These are phyloP conservation scores for Anthracocystis walkeri DNA, from an alignment of 1,284 basidiomycete genomes.

Conservation along the genomic window DNA sequence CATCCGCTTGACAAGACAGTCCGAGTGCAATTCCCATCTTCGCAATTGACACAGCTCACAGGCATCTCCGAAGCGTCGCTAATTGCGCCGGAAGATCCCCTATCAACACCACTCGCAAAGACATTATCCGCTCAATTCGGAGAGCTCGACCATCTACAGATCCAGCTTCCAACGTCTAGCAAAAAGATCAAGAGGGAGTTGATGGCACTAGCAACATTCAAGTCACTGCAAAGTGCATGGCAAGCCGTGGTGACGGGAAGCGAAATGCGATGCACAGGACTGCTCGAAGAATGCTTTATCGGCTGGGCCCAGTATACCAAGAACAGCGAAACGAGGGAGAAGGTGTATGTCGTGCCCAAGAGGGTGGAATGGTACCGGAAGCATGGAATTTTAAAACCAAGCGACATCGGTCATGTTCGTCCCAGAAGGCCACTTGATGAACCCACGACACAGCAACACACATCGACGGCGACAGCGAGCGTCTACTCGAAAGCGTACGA, in stretches of 20 bases:
- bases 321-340: constrained; percentile 25
- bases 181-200: constrained; percentile 54
- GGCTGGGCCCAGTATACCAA: constrained; percentile 54
- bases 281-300: constrained; percentile 62
- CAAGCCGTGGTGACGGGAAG: constrained; percentile 54
- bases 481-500: constrained; percentile 43
- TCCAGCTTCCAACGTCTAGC: constrained; percentile 33
- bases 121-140: constrained; percentile 50
- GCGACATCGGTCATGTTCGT: constrained; percentile 36
- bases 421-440: neutral
- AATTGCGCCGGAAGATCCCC: constrained; percentile 12
- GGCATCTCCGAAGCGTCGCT: constrained; percentile 5
- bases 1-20: constrained; percentile 56
- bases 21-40: constrained; percentile 56
- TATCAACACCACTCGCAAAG: constrained; percentile 44
- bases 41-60: constrained; percentile 40
- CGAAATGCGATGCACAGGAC: constrained; percentile 54
- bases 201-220: constrained; percentile 56
- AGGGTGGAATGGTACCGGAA: constrained; percentile 37
- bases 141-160: constrained; percentile 40
- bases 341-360: constrained; percentile 39
- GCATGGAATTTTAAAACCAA: constrained; percentile 23
- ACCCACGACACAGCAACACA: neutral
- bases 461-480: neutral
- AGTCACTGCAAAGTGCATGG: constrained; percentile 51